Percentiles rank a stretch among this genome's conserved stretches.
These are phyloP conservation scores for Colletotrichum gigasporum DNA, from an alignment of 2,329 filamentous ascomycete species.

Conservation along the genomic window DNA sequence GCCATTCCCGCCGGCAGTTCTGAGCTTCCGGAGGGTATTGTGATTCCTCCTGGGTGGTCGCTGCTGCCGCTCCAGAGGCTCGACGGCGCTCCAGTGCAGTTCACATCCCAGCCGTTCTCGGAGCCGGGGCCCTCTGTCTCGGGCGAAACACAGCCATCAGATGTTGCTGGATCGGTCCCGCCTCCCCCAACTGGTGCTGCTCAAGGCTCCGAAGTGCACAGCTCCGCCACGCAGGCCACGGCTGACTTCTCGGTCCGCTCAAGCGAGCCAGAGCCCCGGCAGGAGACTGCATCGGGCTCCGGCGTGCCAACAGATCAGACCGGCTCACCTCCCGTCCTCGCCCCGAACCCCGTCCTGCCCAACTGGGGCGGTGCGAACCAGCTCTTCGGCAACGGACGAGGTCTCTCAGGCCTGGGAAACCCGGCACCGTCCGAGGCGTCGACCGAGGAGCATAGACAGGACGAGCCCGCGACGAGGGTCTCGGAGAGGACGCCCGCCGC, in stretches of 20 bases:
- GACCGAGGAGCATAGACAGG: constrained; percentile 25
- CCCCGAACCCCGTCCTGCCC: constrained; percentile 58
- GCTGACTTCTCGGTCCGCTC: neutral
- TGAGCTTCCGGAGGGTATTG: constrained; percentile 71
- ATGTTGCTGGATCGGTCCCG: neutral
- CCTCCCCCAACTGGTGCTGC: neutral
- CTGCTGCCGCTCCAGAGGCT: constrained; percentile 68
- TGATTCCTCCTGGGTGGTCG: constrained; percentile 72
- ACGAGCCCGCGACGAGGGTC: constrained; percentile 1
- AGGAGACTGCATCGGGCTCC: constrained; percentile 6
- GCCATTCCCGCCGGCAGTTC: constrained; percentile 68
- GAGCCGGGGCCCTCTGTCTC: constrained; percentile 36
- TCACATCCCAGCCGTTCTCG: constrained; percentile 22
- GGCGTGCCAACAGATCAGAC: constrained; percentile 7
- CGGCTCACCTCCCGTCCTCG: constrained; percentile 49
- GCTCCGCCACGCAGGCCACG: neutral
- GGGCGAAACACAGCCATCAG: neutral
- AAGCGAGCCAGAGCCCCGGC: neutral
- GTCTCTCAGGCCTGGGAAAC: constrained; percentile 13
- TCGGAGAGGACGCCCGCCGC: constrained; percentile 9
- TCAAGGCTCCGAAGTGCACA: neutral
- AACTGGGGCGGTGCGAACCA: constrained; percentile 62
- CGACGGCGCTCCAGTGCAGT: constrained; percentile 45
- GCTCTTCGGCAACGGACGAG: constrained; percentile 49
- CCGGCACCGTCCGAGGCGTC: constrained; percentile 11